Conservation (phyloP, 2,329 filamentous ascomycete genomes). For the Aspergillus ochraceoroseus region DNA sequence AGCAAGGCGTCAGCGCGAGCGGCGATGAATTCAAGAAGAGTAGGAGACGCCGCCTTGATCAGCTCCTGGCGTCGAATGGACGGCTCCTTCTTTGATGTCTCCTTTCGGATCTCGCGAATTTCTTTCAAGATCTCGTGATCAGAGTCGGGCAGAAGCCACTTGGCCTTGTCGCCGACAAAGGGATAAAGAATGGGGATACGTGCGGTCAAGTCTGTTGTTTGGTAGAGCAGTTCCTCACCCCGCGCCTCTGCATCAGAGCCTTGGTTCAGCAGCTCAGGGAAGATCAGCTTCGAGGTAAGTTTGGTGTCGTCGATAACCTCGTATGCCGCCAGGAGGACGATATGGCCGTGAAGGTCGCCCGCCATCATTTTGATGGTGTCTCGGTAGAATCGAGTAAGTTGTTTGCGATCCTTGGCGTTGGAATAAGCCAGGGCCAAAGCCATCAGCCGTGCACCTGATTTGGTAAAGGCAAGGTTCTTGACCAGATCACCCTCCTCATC, state of each 20-base stretch:
- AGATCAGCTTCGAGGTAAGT: conserved; percentile 75
- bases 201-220: conserved; percentile 46
- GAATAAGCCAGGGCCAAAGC: conserved; percentile 79
- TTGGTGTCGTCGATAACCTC: conserved; percentile 95
- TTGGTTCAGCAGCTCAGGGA: conserved; percentile 77
- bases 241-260: conserved; percentile 43
- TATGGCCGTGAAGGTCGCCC: conserved; percentile 70
- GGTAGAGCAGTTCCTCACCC: conserved; percentile 43
- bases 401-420: conserved; percentile 85
- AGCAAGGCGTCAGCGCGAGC: conserved; percentile 64
- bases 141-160: conserved; percentile 59
- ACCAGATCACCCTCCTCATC: conserved; percentile 85
- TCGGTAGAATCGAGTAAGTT: conserved; percentile 82
- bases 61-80: conserved; percentile 71
- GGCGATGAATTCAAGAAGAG: conserved; percentile 68
- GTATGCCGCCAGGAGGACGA: conserved; percentile 76
- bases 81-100: conserved; percentile 89
- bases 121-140: conserved; percentile 70
- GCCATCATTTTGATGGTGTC: conserved; percentile 83
- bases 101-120: conserved; percentile 70
- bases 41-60: conserved; percentile 65
- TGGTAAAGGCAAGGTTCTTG: conserved; percentile 95
- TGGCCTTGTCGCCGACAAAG: conserved; percentile 59
- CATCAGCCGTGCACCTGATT: conserved; percentile 75
- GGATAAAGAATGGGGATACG: conserved; percentile 71